Evolutionary conservation across 805 yeast genomes (phyloP), one percentile per base, ranked within the genome.

Genomic region (Yamadazyma philogaea): DNA sequence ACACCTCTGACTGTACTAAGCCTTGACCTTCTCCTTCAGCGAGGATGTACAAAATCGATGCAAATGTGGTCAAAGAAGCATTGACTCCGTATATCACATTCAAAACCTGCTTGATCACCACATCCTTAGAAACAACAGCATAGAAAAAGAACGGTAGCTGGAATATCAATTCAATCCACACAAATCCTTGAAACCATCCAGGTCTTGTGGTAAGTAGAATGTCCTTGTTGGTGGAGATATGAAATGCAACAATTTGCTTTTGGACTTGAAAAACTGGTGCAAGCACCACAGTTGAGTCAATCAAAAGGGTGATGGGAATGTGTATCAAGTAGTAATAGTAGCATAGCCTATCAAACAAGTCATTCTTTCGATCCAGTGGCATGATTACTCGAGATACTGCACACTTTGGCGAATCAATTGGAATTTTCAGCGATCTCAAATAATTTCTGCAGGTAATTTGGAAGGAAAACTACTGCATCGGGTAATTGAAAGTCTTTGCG

Each of bases 61-160:
- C 77, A 28, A 81, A 60, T 0, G 96, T 88, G 4, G 96, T 88
- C 39, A 84, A 66, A 3, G 83, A 67, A 0, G 97, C 98, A 55
- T 87, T 88, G 52, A 85, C 75, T 3, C 91, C 96, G 60, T 93
- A 91, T 40, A 55, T 45, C 48, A 61, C 48, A 31, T 40, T 42
- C 27, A 46, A 21, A 10, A 37, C 31, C 19, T 39, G 44, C 21
- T 34, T 26, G 40, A 34, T 33, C 41, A 14, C 45, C 26, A 19
- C 15, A 7, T 37, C 22, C 32, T 8, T 40, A n/a, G 24, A 43
- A 21, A 37, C 39, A 15, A 45, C 37, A 1, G 46, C 47, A 6
- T 42, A 34, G 19, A 46, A 35, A 35, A 93, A 93, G 21, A 86
- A 68, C 1, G 99, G 99, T 39, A 86, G 58, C 64, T 91, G 99